Evolutionary conservation across 2,329 filamentous ascomycete species (phyloP).

Genomic region (Sarocladium brachiariae): DNA sequence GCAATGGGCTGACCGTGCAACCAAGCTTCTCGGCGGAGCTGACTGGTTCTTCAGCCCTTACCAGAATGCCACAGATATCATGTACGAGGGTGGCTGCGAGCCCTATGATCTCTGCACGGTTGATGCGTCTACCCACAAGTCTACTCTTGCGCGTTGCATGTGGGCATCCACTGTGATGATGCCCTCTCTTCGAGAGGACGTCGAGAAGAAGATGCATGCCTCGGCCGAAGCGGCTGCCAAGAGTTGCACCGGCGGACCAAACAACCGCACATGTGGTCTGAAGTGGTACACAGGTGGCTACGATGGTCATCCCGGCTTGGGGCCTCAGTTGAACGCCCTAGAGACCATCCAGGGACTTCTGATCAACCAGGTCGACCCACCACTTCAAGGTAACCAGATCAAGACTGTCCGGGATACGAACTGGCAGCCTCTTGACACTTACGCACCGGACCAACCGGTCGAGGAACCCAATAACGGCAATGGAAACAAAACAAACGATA

Average conservation of each 20-base stretch:
- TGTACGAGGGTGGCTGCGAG: constrained; percentile 65
- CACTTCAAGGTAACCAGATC: constrained; percentile 41
- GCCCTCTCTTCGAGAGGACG: constrained; percentile 41
- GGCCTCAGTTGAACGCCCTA: constrained; percentile 59
- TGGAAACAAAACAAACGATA: constrained; percentile 2
- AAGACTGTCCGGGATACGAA: constrained; percentile 30
- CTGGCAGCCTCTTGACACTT: constrained; percentile 15
- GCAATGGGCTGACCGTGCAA: constrained; percentile 47
- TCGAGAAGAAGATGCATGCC: constrained; percentile 41
- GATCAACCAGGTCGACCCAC: constrained; percentile 32
- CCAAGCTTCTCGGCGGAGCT: constrained; percentile 44
- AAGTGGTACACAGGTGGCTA: constrained; percentile 54
- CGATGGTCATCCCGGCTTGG: constrained; percentile 49
- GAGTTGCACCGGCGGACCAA: constrained; percentile 49
- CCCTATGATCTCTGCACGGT: constrained; percentile 46
- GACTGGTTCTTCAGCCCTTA: constrained; percentile 48
- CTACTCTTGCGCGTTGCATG: constrained; percentile 58
- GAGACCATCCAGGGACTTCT: constrained; percentile 57
- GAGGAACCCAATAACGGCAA: not conserved
- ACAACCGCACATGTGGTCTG: constrained; percentile 50
- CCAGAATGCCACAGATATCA: constrained; percentile 48
- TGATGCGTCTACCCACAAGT: constrained; percentile 64
- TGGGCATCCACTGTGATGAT: constrained; percentile 51
- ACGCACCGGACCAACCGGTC: not conserved
- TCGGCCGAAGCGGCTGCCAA: constrained; percentile 49